Base-by-base conservation (phyloP, 495 filamentous ascomycete genomes). In the Talaromyces stipitatus region DNA sequence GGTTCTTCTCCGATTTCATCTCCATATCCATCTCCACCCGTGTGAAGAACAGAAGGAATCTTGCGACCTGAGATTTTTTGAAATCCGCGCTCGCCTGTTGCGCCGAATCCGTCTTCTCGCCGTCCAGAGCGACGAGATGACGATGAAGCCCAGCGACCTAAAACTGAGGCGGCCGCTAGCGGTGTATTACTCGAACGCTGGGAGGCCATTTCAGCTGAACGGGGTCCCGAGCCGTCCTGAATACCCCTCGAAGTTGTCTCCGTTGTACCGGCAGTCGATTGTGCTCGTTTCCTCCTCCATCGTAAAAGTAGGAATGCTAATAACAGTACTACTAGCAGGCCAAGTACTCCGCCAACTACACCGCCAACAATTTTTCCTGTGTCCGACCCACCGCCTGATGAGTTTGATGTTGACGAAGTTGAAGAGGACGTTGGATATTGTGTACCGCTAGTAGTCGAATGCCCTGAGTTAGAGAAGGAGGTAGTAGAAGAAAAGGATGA, bases 21-120 rank as follows among this genome's bases (percentile, higher is more conserved):
- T 57, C 81, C 80, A 62, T 84, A 90, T 3, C 86, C 87, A 66
- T 90, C 84, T 18, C 86, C 85, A 45, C 87, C 85, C 30, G 80
- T 80, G 33, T 81, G 77, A 30, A 90, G 70, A 4, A 90, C 87
- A 14, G 88, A 83, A 4, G 80, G 77, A n/a, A 92, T 71, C 61
- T 90, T 90, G 54, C 82, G 77, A 30, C 88, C 88, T 5, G 87
- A 86, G 4, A 92, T 72, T 59, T 80, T 81, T 58, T 83, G 78
- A 59, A 83, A 83, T 2, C 80, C 80, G 12, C 76, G 75, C 50
- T 83, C 80, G 55, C 45, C 45, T 48, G 45, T 11, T 24, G 20
- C 24, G 4, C 14, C 20, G 24, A 24, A 26, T 3, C n/a, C n/a
- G 20, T 48, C 20, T 23, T 48, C 45, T 23, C 20, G 45, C 45